Conservation (phyloP, 2,329 filamentous ascomycete species). For the Aspergillus felis region DNA sequence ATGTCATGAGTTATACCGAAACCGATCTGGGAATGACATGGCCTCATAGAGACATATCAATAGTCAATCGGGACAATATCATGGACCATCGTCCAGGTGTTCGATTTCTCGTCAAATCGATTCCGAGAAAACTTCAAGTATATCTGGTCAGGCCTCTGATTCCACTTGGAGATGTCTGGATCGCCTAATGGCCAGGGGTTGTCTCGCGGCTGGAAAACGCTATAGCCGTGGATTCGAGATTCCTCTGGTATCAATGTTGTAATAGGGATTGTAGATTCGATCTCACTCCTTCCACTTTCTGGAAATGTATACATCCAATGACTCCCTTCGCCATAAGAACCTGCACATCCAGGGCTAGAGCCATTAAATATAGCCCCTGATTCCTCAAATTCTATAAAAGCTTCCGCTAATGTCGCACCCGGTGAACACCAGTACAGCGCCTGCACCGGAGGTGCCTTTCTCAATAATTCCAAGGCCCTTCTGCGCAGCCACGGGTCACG, state of each 20-base stretch:
- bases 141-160: constrained; percentile 1
- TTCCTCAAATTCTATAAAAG: constrained; percentile 2
- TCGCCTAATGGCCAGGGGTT: not conserved
- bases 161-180: constrained; percentile 2
- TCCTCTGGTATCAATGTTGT: not conserved
- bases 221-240: not conserved
- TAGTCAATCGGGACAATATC: constrained; percentile 5
- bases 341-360: not conserved
- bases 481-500: constrained; percentile 2
- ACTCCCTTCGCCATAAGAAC: not conserved
- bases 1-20: not conserved
- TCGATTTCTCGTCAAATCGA: not conserved
- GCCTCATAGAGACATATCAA: not conserved
- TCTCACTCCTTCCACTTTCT: too few relatives aligned
- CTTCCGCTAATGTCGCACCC: constrained; percentile 1
- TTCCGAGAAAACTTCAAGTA: constrained; percentile 3
- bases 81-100: not conserved
- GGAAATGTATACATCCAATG: too few relatives aligned
- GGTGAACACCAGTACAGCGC: constrained; percentile 4
- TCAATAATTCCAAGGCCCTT: constrained; percentile 2
- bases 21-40: not conserved
- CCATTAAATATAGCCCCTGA: not conserved
- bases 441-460: constrained; percentile 3
- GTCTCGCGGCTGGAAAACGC: not conserved
- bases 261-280: not conserved